Base-by-base conservation (phyloP, 371 early-diverging fungal genomes). In the Zopfochytrium polystomum region DNA sequence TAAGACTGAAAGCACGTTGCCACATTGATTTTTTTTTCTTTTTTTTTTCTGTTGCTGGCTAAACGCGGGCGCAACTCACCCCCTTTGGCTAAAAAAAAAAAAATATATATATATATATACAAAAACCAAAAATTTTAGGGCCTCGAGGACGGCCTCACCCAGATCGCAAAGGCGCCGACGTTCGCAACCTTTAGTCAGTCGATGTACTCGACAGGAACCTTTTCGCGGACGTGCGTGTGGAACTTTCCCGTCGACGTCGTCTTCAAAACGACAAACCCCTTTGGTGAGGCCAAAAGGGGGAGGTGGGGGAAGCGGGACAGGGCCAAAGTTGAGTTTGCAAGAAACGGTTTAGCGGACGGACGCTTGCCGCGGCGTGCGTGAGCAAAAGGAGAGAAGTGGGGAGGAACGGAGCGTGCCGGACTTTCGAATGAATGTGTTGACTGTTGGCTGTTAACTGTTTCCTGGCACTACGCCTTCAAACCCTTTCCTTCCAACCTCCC, bases 91-190 rank as follows among this genome's bases (percentile, higher is more conserved):
- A 7, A 11, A 7, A 7, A 18, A 38, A 11, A 38, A 38, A 11
- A 38, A 11, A 11, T 11, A 7, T 38, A 38, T 38, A 38, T 11
- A 18, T 18, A 18, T 18, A 11, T 38, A 11, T 11, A 11, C 18
- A 7, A 7, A 18, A 18, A 38, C 18, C 18, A 38, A 38, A 11
- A 7, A 7, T 18, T 38, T 38, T 18, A 48, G 48, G 82, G 82
- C 2, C 57, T 80, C 6, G 80, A 80, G 56, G 80, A 82, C 58
- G 80, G 82, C 42, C 74, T 82, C n/a, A 74, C 80, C 1, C 80
- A 82, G 55, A 55, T 72, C 33, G 60, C 70, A 2, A 33, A 58
- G 35, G 52, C 62, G 11, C 33, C 62, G 0, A 59, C 58, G 9
- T 57, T 56, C 23, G 23, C 64, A n/a, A 66, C 66, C 6, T 69